Evolutionary conservation across 305 asterid genomes (phyloP), one percentile per base, ranked within the genome.

Genomic region (Striga hermonthica): DNA sequence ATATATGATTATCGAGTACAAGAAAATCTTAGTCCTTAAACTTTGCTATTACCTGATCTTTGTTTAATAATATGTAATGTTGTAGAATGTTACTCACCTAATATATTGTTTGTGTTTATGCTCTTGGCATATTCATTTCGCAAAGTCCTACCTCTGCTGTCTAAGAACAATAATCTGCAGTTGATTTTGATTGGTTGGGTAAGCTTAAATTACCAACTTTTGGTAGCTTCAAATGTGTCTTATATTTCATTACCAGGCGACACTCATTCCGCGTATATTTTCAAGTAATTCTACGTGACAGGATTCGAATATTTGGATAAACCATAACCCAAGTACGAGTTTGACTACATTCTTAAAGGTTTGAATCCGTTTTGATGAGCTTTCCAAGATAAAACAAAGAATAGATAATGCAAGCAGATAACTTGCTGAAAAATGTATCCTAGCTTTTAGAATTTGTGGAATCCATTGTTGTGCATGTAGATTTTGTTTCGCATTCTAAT

Each of bases 301-400:
- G 98, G 98, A 72, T 92, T 92, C 82, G 98, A 97, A 76, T 90
- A 85, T 84, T 92, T 97, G 16, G 98, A 92, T 62, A 89, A 90
- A 76, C 98, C 98, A 57, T 97, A 92, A 73, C 94, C 97, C 10
- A 83, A 70, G 75, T 92, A 86, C 65, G 97, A 95, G 43, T 92
- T 92, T 67, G 95, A 92, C 82, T 92, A 92, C 81, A 90, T 94
- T 15, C 67, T 92, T 74, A 86, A 79, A 72, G 97, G 98, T 85
- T 84, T 22, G 1, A 22, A 22, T 43, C 2, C n/a, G 2, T 22
- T 22, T 22, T 71, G 50, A 11, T 48, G 6, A 5, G 35, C 71
- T 62, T 44, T 62, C 34, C 31, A 52, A 48, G 10, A n/a, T 68
- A n/a, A 35, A 40, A 7, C 9, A 43, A 35, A 10, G 38, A 34